Base-by-base conservation (phyloP, 768 basidiomycete species). In the Dacryopinax spathularia region DNA sequence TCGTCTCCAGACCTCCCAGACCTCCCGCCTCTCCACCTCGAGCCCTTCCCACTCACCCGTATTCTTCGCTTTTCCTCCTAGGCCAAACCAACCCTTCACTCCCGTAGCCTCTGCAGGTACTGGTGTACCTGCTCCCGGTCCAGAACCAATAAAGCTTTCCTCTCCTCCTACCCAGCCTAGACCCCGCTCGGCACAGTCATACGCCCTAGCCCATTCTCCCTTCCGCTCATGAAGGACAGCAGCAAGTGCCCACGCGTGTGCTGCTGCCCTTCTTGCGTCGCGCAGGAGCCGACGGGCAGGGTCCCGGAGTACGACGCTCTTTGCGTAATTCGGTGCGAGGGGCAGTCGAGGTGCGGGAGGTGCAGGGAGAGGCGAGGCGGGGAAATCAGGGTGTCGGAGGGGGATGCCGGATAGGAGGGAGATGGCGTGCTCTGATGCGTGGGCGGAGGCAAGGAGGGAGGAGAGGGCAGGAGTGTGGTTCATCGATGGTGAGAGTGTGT, bases 191-290 rank as follows among this genome's bases (percentile, higher is more conserved):
- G 48, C 48, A 56, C 48, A 56, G 3, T 56, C 48, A 18, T 56
- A 56, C 48, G 48, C 48, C 6, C 18, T 10, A 7, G 29, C 25
- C 13, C 10, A 56, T 7, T 70, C n/a, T 66, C 66, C 29, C 64
- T 63, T 48, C 72, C 65, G 68, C 69, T 88, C 85, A n/a, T 78
- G 76, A 7, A 90, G 73, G 37, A 88, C 74, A 13, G 88, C 88
- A 71, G 84, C 76, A 65, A 89, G 74, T 69, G 82, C 85, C 86
- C 87, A 89, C 4, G 87, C 82, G 72, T 88, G 85, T 0, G 85
- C 84, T 16, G 87, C 84, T 29, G 85, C 82, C 44, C 86, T 77
- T 16, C 85, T 80, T 18, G 88, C 80, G 70, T 89, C 86, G 31
- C 84, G 82, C 62, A 89, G 77, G 16, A 89, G 74, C 61, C 76